A percentile compares a stretch with the other conserved stretches of the same genome.
These are phyloP conservation scores for Chalciporus piperatus DNA, from an alignment of 768 basidiomycete species.

Conservation along the genomic window DNA sequence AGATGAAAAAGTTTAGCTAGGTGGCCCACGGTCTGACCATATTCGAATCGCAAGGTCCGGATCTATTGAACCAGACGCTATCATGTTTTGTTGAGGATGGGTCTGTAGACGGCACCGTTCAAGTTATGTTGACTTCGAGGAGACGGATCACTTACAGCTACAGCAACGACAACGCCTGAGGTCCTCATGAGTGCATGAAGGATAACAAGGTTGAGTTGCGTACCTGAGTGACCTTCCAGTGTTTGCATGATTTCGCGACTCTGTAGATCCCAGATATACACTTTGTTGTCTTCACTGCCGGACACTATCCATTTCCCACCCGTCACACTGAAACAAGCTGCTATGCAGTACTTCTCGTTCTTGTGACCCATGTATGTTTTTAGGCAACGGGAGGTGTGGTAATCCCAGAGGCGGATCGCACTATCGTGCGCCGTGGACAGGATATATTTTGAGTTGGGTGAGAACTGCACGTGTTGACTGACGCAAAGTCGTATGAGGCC, in stretches of 20 bases:
- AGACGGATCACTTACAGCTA: conserved; percentile 59
- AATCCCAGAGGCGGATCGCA: conserved; percentile 93
- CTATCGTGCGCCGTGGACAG: conserved; percentile 92
- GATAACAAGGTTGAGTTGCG: conserved; percentile 4
- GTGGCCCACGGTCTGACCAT: conserved; percentile 60
- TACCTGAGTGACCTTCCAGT: conserved; percentile 73
- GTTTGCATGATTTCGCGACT: conserved; percentile 81
- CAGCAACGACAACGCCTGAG: conserved; percentile 66
- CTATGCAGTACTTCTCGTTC: conserved; percentile 82
- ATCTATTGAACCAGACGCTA: conserved; percentile 85
- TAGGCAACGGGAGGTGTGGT: conserved; percentile 83
- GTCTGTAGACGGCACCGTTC: conserved; percentile 44
- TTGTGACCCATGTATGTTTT: conserved; percentile 87
- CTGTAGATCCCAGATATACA: conserved; percentile 90
- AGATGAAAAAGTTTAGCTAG: conserved; percentile 7
- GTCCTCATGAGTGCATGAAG: conserved; percentile 4
- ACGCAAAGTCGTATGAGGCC: neutral
- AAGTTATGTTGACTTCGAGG: neutral
- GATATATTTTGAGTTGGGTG: conserved; percentile 93
- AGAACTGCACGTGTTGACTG: conserved; percentile 91
- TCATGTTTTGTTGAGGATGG: conserved; percentile 82
- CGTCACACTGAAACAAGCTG: conserved; percentile 80
- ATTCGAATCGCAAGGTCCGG: conserved; percentile 79
- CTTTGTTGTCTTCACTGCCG: conserved; percentile 88
- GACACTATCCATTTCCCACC: conserved; percentile 89